Evolutionary conservation across 805 yeast genomes (phyloP).

Genomic region (Grigorovia jiainica): DNA sequence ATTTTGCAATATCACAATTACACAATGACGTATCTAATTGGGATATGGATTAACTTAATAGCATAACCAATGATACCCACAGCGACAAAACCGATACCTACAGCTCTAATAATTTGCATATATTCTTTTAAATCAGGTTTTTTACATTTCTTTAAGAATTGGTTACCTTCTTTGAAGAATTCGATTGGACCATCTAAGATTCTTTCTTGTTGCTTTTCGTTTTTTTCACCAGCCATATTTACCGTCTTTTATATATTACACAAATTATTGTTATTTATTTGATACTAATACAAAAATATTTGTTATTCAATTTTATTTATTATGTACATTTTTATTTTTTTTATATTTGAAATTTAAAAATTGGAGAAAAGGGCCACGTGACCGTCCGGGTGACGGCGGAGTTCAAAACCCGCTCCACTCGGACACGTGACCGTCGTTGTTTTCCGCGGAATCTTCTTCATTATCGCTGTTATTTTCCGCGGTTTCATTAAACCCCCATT

Average conservation of each 20-base stretch:
- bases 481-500: constrained; percentile 47
- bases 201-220: constrained; percentile 41
- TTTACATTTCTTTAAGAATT: constrained; percentile 83
- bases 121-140: constrained; percentile 89
- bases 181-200: constrained; percentile 81
- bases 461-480: constrained; percentile 17
- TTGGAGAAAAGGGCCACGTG: too few species aligned
- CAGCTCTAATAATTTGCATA: constrained; percentile 82
- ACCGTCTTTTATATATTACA: too few species aligned
- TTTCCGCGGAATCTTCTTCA: constrained; percentile 19
- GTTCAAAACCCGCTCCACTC: constrained; percentile 38
- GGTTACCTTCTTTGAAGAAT: constrained; percentile 83
- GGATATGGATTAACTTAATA: constrained; percentile 89
- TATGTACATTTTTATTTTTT: too few species aligned
- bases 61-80: constrained; percentile 97
- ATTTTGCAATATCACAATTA: too few species aligned
- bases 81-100: constrained; percentile 92
- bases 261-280: too few species aligned
- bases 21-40: constrained; percentile 91
- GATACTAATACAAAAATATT: too few species aligned
- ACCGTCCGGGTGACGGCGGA: too few species aligned
- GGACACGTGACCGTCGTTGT: constrained; percentile 26
- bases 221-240: constrained; percentile 23
- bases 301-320: too few species aligned
- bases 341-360: too few species aligned